Evolutionary conservation across 257 asterid species (phyloP).

Genomic region (Plantago ovata): DNA sequence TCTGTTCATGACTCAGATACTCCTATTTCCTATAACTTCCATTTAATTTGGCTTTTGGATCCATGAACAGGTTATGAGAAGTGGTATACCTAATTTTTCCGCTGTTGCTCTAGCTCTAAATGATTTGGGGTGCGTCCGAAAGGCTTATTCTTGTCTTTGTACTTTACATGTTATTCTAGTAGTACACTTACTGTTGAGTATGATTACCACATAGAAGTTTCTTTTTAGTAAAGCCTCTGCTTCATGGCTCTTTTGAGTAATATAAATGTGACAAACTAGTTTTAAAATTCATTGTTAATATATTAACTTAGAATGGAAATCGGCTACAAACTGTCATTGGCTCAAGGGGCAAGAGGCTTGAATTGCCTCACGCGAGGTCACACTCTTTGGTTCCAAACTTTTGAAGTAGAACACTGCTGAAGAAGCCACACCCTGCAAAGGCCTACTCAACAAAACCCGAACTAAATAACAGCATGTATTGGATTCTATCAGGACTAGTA

Average conservation of each 20-base stretch:
- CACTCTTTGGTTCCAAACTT: too few relatives aligned
- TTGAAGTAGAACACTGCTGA: too few relatives aligned
- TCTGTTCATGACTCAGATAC: constrained; percentile 4
- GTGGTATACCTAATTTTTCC: constrained; percentile 94
- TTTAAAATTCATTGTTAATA: too few relatives aligned
- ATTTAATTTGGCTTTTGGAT: constrained; percentile 18
- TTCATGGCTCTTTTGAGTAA: not conserved
- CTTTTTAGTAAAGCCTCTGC: constrained; percentile 8
- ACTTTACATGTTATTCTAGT: constrained; percentile 10
- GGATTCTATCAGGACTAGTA: not conserved
- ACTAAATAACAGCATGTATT: too few relatives aligned
- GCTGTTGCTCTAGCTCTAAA: constrained; percentile 94
- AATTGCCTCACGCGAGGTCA: too few relatives aligned
- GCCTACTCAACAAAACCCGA: too few relatives aligned
- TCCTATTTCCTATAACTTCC: constrained; percentile 10
- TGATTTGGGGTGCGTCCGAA: constrained; percentile 77
- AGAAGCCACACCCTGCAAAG: too few relatives aligned
- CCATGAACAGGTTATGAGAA: constrained; percentile 78
- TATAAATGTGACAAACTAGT: too few relatives aligned
- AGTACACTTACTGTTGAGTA: constrained; percentile 11
- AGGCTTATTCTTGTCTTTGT: constrained; percentile 16
- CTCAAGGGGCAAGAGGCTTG: too few relatives aligned
- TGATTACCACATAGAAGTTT: constrained; percentile 2
- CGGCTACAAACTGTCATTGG: too few relatives aligned
- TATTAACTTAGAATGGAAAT: too few relatives aligned